Evolutionary conservation across 2,329 filamentous ascomycete species (phyloP), one percentile per base, ranked within the genome.

Genomic region (Chrysosporium queenslandicum): DNA sequence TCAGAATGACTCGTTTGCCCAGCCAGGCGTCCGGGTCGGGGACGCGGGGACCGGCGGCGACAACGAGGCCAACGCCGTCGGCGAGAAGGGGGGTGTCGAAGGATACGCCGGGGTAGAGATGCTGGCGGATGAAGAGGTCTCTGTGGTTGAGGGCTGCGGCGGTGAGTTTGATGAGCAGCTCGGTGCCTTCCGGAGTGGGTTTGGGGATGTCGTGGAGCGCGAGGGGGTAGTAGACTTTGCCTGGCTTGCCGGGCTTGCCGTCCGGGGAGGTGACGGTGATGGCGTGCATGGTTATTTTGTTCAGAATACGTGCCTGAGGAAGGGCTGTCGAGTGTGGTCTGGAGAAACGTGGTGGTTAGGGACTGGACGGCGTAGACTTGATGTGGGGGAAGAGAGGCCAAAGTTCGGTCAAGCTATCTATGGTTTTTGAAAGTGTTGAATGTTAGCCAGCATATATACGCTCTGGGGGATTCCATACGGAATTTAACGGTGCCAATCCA

Each of bases 131-230:
- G 73, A 96, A 97, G 60, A 94, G 81, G 68, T 97, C 92, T 61
- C 90, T 86, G 73, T 97, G 92, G 74, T 97, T 97, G 47, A 97
- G 81, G 12, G 91, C 85, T 1, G 84, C 86, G 48, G 89, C 86
- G 32, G 79, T 78, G 63, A 97, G 74, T 62, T 80, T 81, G 56
- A 97, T 74, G 5, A 94, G 75, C 58, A 95, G 74, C 66, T 96
- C 78, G 56, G 75, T 75, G 14, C 79, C 77, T 23, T 79, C 77
- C 0, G 84, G 84, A 1, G 72, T 74, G 23, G 85, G 85, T 57
- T 77, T 75, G 52, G 83, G 77, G 14, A 84, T 70, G 30, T 81
- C 72, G 56, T 80, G 80, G 50, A 86, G 59, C n/a, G 64, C 60
- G 37, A 73, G 64, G 7, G 68, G 68, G 56, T 71, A 72, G 72